phyloP scores from a whole-genome alignment of 192 early-diverging fungal species.

The Coemansia umbellata region DNA sequence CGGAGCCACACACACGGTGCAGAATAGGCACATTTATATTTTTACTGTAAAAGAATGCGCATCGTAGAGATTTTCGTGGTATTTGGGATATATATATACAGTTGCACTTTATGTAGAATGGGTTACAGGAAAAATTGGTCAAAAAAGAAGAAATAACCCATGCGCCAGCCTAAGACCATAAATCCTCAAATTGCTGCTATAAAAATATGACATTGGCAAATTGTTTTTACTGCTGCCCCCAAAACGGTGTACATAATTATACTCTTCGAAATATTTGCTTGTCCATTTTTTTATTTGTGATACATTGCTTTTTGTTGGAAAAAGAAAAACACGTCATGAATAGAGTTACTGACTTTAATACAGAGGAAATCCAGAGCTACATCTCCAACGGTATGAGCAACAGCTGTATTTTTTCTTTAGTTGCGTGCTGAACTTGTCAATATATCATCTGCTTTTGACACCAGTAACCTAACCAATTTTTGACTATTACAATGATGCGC shows the following conservation, averaged over 20 bases:
- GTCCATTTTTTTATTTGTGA: conserved; percentile 2
- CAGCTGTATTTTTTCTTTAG: too few relatives aligned
- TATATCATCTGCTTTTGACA: too few relatives aligned
- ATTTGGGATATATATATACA: conserved; percentile 3
- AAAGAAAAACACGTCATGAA: conserved; percentile 16
- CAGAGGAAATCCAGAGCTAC: conserved; percentile 26
- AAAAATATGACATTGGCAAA: too few relatives aligned
- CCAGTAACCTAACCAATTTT: background rate
- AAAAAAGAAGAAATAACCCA: too few relatives aligned
- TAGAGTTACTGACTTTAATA: conserved; percentile 12
- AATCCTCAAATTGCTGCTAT: too few relatives aligned
- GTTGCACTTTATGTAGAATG: too few relatives aligned
- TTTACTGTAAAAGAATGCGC: background rate
- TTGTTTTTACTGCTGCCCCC: too few relatives aligned
- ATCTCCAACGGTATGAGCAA: conserved; percentile 18
- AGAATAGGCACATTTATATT: conserved; percentile 2
- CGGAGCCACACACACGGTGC: conserved; percentile 16
- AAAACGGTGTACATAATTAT: too few relatives aligned
- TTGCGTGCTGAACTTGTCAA: background rate
- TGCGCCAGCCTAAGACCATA: too few relatives aligned
- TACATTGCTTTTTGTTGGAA: background rate
- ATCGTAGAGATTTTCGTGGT: background rate
- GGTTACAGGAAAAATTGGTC: too few relatives aligned
- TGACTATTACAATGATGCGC: too few relatives aligned
- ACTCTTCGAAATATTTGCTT: too few relatives aligned